Percentiles rank a stretch among this genome's conserved stretches.
Evolutionary conservation across 1,284 basidiomycete genomes (phyloP).

Genomic region (Papiliotrema terrestris): DNA sequence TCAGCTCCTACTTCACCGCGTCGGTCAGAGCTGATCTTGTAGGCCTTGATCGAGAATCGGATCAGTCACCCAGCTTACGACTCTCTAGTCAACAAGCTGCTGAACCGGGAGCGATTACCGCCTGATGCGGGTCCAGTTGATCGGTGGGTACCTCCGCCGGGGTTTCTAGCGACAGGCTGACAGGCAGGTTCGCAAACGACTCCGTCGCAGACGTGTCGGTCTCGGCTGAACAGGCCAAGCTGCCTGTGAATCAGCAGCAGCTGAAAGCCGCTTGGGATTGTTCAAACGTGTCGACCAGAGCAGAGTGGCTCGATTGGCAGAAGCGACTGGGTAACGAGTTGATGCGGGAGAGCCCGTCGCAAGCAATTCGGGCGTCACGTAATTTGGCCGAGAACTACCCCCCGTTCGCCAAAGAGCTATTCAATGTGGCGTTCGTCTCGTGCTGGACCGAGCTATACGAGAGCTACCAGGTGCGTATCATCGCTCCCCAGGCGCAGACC

Average conservation of each 20-base stretch:
- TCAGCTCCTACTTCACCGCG: conserved; percentile 39
- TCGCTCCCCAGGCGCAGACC: not conserved
- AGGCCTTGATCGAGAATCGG: conserved; percentile 74
- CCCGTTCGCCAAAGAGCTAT: conserved; percentile 88
- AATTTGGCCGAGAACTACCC: conserved; percentile 88
- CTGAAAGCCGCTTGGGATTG: conserved; percentile 97
- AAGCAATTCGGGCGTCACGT: conserved; percentile 93
- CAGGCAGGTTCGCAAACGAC: conserved; percentile 33
- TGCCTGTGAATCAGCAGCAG: conserved; percentile 96
- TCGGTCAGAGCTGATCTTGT: not conserved
- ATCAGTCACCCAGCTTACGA: conserved; percentile 87
- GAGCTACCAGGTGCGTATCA: conserved; percentile 72
- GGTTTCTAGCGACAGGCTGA: not conserved
- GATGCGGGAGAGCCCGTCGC: conserved; percentile 97
- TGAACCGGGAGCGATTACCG: conserved; percentile 88
- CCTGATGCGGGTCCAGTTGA: conserved; percentile 55
- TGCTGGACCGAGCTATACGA: conserved; percentile 98
- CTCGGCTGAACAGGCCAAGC: conserved; percentile 70
- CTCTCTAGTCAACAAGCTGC: conserved; percentile 77
- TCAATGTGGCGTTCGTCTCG: conserved; percentile 97
- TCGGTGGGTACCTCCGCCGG: conserved; percentile 34
- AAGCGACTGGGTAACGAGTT: conserved; percentile 90
- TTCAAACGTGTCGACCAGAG: conserved; percentile 69
- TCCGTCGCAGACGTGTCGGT: conserved; percentile 29
- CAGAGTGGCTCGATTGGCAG: conserved; percentile 98